phyloP scores from a whole-genome alignment of 345 rosid species.

The Noccaea bulbosa region DNA sequence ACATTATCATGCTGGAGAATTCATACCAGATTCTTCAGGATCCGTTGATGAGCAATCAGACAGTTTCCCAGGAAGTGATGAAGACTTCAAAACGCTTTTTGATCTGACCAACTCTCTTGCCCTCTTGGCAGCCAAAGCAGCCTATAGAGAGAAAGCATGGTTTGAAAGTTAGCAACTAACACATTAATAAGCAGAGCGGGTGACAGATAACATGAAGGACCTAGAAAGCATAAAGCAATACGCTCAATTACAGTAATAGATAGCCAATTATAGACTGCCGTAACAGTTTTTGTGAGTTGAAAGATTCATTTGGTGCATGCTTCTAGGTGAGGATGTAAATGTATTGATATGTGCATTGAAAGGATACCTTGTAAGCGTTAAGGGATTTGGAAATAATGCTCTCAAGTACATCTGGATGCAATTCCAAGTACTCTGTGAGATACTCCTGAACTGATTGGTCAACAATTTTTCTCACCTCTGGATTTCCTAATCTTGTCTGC shows the following conservation, averaged over 20 bases:
- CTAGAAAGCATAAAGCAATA: background rate
- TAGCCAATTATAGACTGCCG: background rate
- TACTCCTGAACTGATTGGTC: slow-evolving; percentile 97
- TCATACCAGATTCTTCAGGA: slow-evolving; percentile 91
- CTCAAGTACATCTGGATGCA: slow-evolving; percentile 97
- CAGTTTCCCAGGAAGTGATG: slow-evolving; percentile 98
- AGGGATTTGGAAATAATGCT: slow-evolving; percentile 86
- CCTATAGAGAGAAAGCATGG: slow-evolving; percentile 53
- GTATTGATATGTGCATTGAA: slow-evolving; percentile 24
- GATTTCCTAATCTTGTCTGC: slow-evolving; percentile 99
- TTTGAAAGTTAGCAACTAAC: slow-evolving; percentile 19
- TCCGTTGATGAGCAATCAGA: slow-evolving; percentile 93
- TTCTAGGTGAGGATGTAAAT: slow-evolving; percentile 11
- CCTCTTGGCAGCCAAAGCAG: slow-evolving; percentile 98
- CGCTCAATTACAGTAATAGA: background rate
- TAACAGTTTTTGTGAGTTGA: too few relatives aligned
- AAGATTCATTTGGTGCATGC: background rate
- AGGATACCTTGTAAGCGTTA: slow-evolving; percentile 89
- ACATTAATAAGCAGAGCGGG: background rate
- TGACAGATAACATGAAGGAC: slow-evolving; percentile 1
- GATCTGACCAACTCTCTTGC: slow-evolving; percentile 96
- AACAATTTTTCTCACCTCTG: slow-evolving; percentile 92
- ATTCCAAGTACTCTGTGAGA: slow-evolving; percentile 89
- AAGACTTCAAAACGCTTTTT: slow-evolving; percentile 84
- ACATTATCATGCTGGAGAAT: slow-evolving; percentile 14